Conservation (phyloP, 139 green algal species). For the Marvania coccoides region DNA sequence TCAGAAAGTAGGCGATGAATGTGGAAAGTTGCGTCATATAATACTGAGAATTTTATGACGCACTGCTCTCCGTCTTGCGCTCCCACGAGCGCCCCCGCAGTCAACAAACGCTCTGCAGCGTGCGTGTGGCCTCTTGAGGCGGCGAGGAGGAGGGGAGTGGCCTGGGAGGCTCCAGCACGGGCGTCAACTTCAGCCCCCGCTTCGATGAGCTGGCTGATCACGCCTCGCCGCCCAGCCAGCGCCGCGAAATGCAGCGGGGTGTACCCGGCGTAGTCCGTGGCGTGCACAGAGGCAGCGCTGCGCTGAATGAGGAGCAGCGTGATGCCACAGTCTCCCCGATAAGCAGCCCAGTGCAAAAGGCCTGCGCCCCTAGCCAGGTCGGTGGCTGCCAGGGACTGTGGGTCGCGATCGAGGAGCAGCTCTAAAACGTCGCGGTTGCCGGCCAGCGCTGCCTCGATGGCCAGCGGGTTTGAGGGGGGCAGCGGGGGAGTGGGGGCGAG, state of each 20-base stretch:
- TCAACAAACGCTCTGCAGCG: not conserved
- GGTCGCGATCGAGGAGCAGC: not conserved
- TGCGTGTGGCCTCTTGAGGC: not conserved
- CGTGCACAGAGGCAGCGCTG: not conserved
- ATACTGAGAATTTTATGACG: not conserved
- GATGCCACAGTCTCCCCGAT: not conserved
- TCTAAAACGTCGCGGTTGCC: not conserved
- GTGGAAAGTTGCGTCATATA: not conserved
- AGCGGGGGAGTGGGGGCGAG: not conserved
- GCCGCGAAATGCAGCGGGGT: slow-evolving; percentile 2
- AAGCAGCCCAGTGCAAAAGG: not conserved
- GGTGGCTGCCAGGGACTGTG: not conserved
- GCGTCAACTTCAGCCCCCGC: no score
- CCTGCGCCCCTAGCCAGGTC: not conserved
- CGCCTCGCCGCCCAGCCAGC: not conserved
- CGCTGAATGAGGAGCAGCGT: not conserved
- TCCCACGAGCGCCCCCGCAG: not conserved
- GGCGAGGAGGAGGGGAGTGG: not conserved
- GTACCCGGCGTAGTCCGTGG: not conserved
- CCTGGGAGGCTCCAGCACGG: no score
- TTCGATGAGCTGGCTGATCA: no score
- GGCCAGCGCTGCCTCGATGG: not conserved
- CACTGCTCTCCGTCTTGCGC: not conserved
- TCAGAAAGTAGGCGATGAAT: not conserved
- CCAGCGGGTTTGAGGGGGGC: not conserved